Evolutionary conservation across 371 early-diverging fungal species (phyloP).

Genomic region (Scutellospora calospora): DNA sequence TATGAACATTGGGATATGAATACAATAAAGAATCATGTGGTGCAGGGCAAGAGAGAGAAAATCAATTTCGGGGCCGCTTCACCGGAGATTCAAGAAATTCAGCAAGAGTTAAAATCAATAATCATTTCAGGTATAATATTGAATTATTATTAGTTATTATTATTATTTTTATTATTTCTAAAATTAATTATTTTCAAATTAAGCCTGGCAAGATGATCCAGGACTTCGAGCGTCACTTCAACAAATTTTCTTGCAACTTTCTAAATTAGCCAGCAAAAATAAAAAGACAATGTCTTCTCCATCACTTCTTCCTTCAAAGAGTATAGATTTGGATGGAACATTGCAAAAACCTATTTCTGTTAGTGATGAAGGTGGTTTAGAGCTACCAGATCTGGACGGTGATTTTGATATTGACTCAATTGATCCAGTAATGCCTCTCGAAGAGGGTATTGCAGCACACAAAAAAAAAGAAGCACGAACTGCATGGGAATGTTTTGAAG

Average conservation of each 20-base stretch:
- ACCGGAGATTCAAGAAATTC: neutral
- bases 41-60: conserved; percentile 9
- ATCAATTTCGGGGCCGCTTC: neutral
- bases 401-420: neutral
- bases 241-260: conserved; percentile 32
- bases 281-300: neutral
- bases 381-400: neutral
- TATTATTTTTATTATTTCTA: neutral
- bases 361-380: conserved; percentile 10
- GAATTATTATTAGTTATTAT: too few relatives aligned
- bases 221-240: conserved; percentile 17
- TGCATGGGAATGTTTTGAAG: conserved; percentile 42
- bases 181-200: neutral
- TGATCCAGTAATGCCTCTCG: conserved; percentile 16
- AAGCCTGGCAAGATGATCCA: conserved; percentile 42
- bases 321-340: conserved; percentile 22
- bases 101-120: conserved; percentile 13
- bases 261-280: neutral
- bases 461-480: neutral
- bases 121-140: conserved; percentile 7
- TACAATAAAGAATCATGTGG: conserved; percentile 21
- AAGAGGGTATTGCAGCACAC: conserved; percentile 37
- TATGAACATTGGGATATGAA: neutral
- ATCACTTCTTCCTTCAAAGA: neutral
- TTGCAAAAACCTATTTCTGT: neutral